Base-by-base conservation (phyloP, 495 filamentous ascomycete genomes). In the Penicillium steckii region DNA sequence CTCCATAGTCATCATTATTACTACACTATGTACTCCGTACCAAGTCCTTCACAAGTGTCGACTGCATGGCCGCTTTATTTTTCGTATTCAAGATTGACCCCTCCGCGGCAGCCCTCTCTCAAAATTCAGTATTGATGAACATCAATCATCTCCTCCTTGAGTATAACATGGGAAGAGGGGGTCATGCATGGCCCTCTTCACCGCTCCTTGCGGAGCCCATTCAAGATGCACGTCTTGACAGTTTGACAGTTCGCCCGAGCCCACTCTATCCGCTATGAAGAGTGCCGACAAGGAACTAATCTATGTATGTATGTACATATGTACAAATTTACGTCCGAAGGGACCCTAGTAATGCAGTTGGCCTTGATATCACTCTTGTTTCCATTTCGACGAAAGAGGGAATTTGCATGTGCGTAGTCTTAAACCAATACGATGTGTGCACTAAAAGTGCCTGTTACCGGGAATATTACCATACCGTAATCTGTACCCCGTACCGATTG, bases 391-490 rank as follows among this genome's bases (percentile, higher is more conserved):
- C n/a, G n/a, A n/a, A n/a, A n/a, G n/a, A n/a, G n/a, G n/a, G n/a
- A n/a, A n/a, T n/a, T n/a, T n/a, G n/a, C n/a, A n/a, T n/a, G n/a
- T n/a, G n/a, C n/a, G n/a, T n/a, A n/a, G n/a, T n/a, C n/a, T n/a
- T n/a, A n/a, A n/a, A n/a, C n/a, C n/a, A n/a, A 22, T 40, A 21
- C 17, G 37, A 15, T n/a, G 13, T 3, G 13, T 35, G 32, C 32
- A 35, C 6, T 13, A 35, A 35, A 35, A 35, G 32, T 35, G 27
- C 41, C 26, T 23, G 35, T n/a, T 18, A 45, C 47, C 42, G 50
- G 44, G 15, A 24, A 44, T 43, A 44, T 42, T 58, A 59, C 59
- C 38, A 41, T 56, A 62, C 49, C 12, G 27, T 33, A 22, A 60
- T n/a, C 27, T 5, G 27, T 29, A 5, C 27, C 27, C 27, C 27